Evolutionary conservation across 202 grass and related monocot species (phyloP).

Genomic region (Sporobolus alterniflorus): DNA sequence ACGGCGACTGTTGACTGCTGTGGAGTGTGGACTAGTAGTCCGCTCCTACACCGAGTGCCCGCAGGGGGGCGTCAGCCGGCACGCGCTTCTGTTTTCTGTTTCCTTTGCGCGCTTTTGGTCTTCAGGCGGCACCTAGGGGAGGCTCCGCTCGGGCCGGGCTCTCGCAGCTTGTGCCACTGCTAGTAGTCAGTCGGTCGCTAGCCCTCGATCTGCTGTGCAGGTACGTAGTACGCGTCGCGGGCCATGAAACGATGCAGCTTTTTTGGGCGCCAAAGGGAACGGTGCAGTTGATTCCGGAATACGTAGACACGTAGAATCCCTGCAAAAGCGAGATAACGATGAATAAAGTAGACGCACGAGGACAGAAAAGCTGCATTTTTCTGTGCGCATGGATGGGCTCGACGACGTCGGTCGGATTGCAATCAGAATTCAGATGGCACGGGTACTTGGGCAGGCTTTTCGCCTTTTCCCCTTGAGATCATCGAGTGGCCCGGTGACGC

Average conservation of each 20-base stretch:
- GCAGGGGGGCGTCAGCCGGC: neutral
- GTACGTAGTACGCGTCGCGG: neutral
- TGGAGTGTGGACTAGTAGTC: too few species aligned
- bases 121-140: conserved; percentile 37
- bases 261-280: neutral
- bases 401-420: neutral
- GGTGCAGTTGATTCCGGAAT: neutral
- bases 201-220: neutral
- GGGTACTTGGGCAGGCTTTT: neutral
- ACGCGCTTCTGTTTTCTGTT: neutral
- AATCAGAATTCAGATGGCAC: neutral
- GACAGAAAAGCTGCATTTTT: conserved; percentile 1
- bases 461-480: too few species aligned
- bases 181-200: neutral
- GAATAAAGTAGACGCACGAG: neutral
- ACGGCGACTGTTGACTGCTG: too few species aligned
- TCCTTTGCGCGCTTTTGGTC: too few species aligned
- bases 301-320: neutral
- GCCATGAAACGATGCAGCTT: neutral
- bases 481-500: conserved; percentile 12
- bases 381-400: neutral
- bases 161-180: neutral
- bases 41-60: too few species aligned
- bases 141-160: neutral
- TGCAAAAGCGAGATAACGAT: neutral